Conservation (phyloP, 305 asterid species). For the Fraxinus nigra region DNA sequence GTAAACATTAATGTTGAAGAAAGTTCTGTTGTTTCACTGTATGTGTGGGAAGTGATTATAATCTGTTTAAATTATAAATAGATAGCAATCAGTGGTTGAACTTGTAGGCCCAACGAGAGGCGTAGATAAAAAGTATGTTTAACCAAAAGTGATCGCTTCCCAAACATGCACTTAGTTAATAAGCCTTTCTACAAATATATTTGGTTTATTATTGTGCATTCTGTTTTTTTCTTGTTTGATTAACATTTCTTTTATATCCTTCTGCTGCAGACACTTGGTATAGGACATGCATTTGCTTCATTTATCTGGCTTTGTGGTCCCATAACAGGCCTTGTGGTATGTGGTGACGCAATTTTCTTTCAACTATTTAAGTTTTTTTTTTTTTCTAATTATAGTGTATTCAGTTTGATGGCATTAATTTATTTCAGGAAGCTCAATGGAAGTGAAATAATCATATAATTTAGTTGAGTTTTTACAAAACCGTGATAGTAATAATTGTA, state of each 20-base stretch:
- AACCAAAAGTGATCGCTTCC: not conserved
- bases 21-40: not conserved
- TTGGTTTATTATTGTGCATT: conserved; percentile 15
- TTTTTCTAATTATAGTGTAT: not conserved
- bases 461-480: conserved; percentile 10
- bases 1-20: not conserved
- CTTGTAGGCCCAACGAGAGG: not conserved
- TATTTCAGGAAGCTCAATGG: conserved; percentile 15
- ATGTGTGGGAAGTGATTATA: not conserved
- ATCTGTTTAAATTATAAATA: too few relatives aligned
- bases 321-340: conserved; percentile 98
- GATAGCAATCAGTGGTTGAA: not conserved
- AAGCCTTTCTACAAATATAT: not conserved
- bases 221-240: conserved; percentile 7
- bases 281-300: conserved; percentile 93
- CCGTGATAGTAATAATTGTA: not conserved
- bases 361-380: not conserved
- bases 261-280: conserved; percentile 89
- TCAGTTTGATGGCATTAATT: conserved; percentile 8
- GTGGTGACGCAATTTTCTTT: conserved; percentile 24
- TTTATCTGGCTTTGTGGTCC: conserved; percentile 99
- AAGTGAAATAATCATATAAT: conserved; percentile 5
- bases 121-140: not conserved
- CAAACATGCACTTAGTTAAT: not conserved
- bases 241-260: conserved; percentile 26